Evolutionary conservation across 805 yeast genomes (phyloP), one percentile per base, ranked within the genome.

Genomic region (Metschnikowia lochheadii): DNA sequence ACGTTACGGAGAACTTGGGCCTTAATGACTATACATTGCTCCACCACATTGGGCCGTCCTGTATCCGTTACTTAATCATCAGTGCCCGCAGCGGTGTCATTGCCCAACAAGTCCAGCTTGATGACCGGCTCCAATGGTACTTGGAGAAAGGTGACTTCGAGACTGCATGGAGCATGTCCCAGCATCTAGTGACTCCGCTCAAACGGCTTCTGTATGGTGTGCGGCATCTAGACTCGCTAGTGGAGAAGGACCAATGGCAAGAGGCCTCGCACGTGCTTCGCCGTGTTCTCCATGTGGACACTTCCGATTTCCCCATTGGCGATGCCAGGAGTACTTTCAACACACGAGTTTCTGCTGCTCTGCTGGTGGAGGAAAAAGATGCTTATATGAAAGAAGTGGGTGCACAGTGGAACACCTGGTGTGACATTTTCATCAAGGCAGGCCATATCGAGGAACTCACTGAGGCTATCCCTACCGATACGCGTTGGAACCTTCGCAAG

Each of bases 71-170:
- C 70, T 87, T 77, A 59, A 72, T 94, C 17, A 73, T 92, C 5
- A 82, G 92, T 61, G 89, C 97, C 0, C 79, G 81, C 43, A 98
- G 90, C 67, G 92, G 85, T 0, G 85, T 92, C 1, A 71, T 83
- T 14, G 89, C 90, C 0, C 79, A 84, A 57, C 89, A 85, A 53
- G 74, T 87, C n/a, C 83, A 82, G 48, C 66, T 85, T 21, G 65
- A 71, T 29, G 98, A 91, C 63, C 80, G 85, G 51, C 77, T 84
- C 41, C 70, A 81, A 3, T 92, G 97, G 97, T 85, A 75, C 51
- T 51, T 81, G 3, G 81, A 81, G 1, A 78, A 72, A 36, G 75
- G 76, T 1, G 66, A 72, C 48, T 87, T 67, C 59, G 67, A 73
- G 15, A 83, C 83, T 40, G 97, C 97, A 0, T 92, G 96, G 96